Evolutionary conservation across 2,329 filamentous ascomycete genomes (phyloP), one percentile per base, ranked within the genome.

Genomic region (Colletotrichum godetiae): DNA sequence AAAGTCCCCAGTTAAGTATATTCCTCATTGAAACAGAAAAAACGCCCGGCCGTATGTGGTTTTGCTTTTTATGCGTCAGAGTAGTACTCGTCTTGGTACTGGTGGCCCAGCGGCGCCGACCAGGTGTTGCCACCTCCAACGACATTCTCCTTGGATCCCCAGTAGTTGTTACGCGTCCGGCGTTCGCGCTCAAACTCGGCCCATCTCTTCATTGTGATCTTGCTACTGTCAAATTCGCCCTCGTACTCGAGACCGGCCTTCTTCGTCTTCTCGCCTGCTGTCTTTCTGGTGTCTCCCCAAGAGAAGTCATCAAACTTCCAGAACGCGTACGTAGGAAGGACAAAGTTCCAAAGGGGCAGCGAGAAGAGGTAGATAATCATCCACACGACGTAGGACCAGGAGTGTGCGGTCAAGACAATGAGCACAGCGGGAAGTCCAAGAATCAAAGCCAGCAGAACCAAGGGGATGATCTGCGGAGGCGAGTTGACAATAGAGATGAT

Each of bases 241-340:
- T 98, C 95, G 75, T 93, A 93, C 79, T 96, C 95, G 75, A 95
- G 92, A 37, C 94, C 94, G 2, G 90, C 94, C 85, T 96, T 97
- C 87, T 96, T 95, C 15, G 91, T 92, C 86, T 93, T 94, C 80
- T 98, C 96, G 33, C 95, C 95, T 0, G 92, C 94, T 53, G 96
- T 98, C 90, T 98, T 97, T 75, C 97, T 92, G 68, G 97, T 99
- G 76, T 99, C 97, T 79, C 97, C 97, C 97, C 97, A 99, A 70
- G 94, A 97, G 88, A 99, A 99, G 86, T 99, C 97, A 82, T 99
- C 97, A 82, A 99, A 99, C 86, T 99, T 98, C 97, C 97, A 99
- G 88, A 96, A 99, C 3, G 97, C 93, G 81, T 99, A 99, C 8
- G 91, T 91, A 0, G 97, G 97, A 10, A 99, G 91, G 49, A 99